Base-by-base conservation (phyloP, 331 rosid genomes). In the Phaseolus coccineus region DNA sequence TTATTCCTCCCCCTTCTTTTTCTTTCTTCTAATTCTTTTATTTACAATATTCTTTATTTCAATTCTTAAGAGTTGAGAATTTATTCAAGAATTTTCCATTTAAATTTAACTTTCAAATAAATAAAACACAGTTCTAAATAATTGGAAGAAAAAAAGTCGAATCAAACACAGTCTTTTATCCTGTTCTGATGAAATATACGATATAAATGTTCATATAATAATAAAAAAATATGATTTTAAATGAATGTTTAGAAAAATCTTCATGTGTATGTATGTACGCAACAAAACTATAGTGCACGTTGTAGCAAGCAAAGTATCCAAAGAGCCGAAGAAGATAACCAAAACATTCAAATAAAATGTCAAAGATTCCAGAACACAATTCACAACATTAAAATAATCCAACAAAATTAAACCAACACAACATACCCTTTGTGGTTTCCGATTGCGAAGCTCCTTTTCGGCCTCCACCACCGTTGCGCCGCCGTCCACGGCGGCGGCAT, bases 341-440 rank as follows among this genome's bases (percentile, higher is more conserved):
- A 80, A 46, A 46, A 62, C 33, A 57, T 51, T 28, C 42, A 40
- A 63, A 28, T 61, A 68, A 63, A 11, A 0, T 48, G 74, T 81
- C 65, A 66, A 71, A 63, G 28, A 71, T 80, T 61, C 37, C 52
- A 75, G 65, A 80, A 62, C n/a, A 65, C 51, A 55, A 74, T 40
- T 35, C 15, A 69, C 59, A 55, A 55, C 16, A 39, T n/a, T 67
- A 79, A 61, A 61, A 77, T 46, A 33, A 40, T 31, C 3, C 0
- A 70, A 13, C 8, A 44, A 1, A 63, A 9, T 58, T 9, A 9
- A 77, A 69, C n/a, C 19, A 62, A n/a, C 25, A 37, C 6, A 27
- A 35, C 44, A 28, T 85, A 90, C 95, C 90, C 78, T 56, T 63
- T 39, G 80, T 19, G 84, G 61, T 71, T 79, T 85, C 47, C 64